Base-by-base conservation (phyloP, 805 yeast species). In the Grigorovia transvaalensis region DNA sequence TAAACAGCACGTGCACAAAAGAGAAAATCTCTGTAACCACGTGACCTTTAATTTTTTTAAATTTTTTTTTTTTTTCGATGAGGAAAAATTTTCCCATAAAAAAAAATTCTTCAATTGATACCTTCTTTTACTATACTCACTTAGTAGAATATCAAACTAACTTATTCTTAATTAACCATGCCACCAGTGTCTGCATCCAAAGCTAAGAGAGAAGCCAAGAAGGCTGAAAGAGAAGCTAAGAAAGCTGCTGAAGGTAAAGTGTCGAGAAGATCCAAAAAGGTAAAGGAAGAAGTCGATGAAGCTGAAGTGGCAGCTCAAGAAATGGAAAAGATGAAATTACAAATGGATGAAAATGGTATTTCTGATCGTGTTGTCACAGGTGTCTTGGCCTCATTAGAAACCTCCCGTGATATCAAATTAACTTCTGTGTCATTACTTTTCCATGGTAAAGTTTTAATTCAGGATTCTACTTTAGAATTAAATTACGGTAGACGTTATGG, bases 351-450 rank as follows among this genome's bases (percentile, higher is more conserved):
- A 68, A 84, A 89, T 64, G 99, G 99, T 60, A 66, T 91, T 53
- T 88, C 96, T 46, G 99, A 91, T 71, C 87, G 99, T 77, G 99
- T 91, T 59, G 86, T 91, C 60, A 91, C 99, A 46, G 99, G 99
- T 78, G 99, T 93, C 47, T 76, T 93, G 67, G 90, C 85, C 53
- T 87, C 96, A 50, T 76, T 93, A 67, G 79, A 70, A 44, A 90
- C 97, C 30, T 88, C 97, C 17, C 83, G 97, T 71, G 99, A 93
- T 83, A 74, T 93, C 66, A 93, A 93, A 74, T 69, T 91, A 62
- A 82, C 91, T 18, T 86, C 96, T 49, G 87, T 89, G 45, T 88
- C 98, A 9, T 77, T 91, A 59, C 80, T 89, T 59, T 93, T 93
- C 84, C 99, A 93, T 72, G 99, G 99, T 75, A 91, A 90, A 69